Conservation (phyloP, 2,329 filamentous ascomycete genomes). For the Aureobasidium sp. region DNA sequence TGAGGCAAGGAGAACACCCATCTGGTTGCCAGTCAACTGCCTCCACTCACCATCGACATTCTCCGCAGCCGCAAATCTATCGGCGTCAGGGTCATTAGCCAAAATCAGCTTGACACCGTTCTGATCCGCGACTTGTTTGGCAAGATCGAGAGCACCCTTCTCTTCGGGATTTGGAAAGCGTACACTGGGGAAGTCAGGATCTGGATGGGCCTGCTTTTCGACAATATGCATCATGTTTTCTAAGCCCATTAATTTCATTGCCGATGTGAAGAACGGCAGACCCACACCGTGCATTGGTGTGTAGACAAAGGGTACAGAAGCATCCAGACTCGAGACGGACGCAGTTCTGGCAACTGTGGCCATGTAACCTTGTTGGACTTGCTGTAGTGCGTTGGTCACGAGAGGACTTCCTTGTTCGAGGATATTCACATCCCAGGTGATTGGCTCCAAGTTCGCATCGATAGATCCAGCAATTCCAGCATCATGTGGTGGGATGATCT, state of each 20-base stretch:
- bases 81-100: constrained; percentile 59
- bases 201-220: constrained; percentile 46
- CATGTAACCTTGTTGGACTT: constrained; percentile 12
- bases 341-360: background rate
- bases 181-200: constrained; percentile 58
- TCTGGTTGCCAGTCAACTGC: constrained; percentile 58
- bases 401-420: background rate
- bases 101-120: constrained; percentile 46
- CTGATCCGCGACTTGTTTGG: constrained; percentile 48
- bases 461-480: constrained; percentile 52
- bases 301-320: constrained; percentile 40
- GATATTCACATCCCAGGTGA: constrained; percentile 34
- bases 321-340: background rate
- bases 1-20: constrained; percentile 54
- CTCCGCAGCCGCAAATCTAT: constrained; percentile 56
- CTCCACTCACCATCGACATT: constrained; percentile 51
- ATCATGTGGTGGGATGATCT: constrained; percentile 59
- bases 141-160: constrained; percentile 53
- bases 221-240: constrained; percentile 42
- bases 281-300: constrained; percentile 53
- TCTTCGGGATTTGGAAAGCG: constrained; percentile 61
- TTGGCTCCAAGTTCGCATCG: constrained; percentile 46
- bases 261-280: constrained; percentile 39
- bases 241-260: constrained; percentile 33
- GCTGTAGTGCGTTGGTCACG: background rate